Evolutionary conservation across 108 stramenopile species (phyloP), one percentile per base, ranked within the genome.

Genomic region (Fragilaria radians): DNA sequence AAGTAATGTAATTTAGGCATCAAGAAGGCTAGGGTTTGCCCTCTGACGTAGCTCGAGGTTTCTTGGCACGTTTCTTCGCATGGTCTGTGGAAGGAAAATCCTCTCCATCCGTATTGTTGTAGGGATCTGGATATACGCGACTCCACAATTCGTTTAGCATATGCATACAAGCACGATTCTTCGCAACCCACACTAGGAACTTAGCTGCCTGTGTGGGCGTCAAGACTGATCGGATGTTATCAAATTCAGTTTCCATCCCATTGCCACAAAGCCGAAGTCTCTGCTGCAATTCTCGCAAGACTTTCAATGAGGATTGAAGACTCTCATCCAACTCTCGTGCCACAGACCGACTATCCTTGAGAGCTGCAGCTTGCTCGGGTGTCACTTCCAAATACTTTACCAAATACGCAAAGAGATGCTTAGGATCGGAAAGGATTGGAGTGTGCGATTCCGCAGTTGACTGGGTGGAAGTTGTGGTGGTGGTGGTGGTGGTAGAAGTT

Each of bases 91-190:
- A n/a, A n/a, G n/a, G n/a, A n/a, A n/a, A n/a, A 42, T 42, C 36
- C 36, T 42, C 36, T 14, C 14, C 36, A 7, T 42, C 36, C 7
- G 14, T 11, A 42, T 42, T 14, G 36, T 42, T 14, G 36, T 7
- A 7, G 36, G 36, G 36, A 42, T 42, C 36, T 11, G 36, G 36
- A 42, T 42, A 42, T 7, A 42, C 36, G 11, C 65, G 57, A 54
- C 77, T 81, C 95, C 95, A 96, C 28, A 96, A 67, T 76, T 89
- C 89, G 59, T 96, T 92, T 23, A 96, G 72, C 95, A 96, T 96
- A 66, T 93, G 89, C 82, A 96, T 94, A 53, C 87, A 89, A 7
- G 93, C 95, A 26, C 83, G 74, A 63, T 96, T 96, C 54, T 85
- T 86, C 49, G 83, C 79, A 26, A 93, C 84, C 95, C 95, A 96